Evolutionary conservation across 257 asterid genomes (phyloP), one percentile per base, ranked within the genome.

Genomic region (Jacaranda copaia): DNA sequence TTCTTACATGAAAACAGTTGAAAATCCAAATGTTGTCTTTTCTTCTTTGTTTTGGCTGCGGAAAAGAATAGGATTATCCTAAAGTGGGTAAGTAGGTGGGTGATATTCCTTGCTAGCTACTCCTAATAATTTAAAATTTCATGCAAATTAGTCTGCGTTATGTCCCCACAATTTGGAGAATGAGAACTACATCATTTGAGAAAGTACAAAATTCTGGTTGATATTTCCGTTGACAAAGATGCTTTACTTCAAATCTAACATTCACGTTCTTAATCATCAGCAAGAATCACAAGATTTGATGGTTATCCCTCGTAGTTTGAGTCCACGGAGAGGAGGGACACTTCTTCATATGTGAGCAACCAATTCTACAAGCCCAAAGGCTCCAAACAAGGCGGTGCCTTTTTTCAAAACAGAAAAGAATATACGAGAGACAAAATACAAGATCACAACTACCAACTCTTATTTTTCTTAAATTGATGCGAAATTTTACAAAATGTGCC

Each of bases 81-180:
- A 77, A 73, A 42, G 1, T 56, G 12, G 70, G 71, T 61, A 15
- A 46, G 76, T 68, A 43, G 77, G 81, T 62, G 19, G 81, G 73
- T 70, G n/a, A 53, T 8, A 66, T 14, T 51, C 60, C 39, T 32
- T 66, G 52, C 82, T 45, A 15, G 61, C 72, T 53, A 53, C 72
- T 65, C 39, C 45, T 60, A 14, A 38, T 8, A 5, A 5, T 10
- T 36, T 60, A 35, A 56, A 51, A 48, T 49, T 67, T 61, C 65
- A 45, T 65, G 46, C 55, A 51, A 32, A 53, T 65, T 9, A 70
- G 49, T 78, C 67, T 61, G 5, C 8, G 11, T 39, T 38, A 32
- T 51, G 78, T 78, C 59, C 71, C 66, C 72, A 77, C 72, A 35
- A 10, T 59, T 39, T 11, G 38, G 43, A 69, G 62, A 77, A 69